Base-by-base conservation (phyloP, 257 asterid genomes). In the Hygrophila difformis region DNA sequence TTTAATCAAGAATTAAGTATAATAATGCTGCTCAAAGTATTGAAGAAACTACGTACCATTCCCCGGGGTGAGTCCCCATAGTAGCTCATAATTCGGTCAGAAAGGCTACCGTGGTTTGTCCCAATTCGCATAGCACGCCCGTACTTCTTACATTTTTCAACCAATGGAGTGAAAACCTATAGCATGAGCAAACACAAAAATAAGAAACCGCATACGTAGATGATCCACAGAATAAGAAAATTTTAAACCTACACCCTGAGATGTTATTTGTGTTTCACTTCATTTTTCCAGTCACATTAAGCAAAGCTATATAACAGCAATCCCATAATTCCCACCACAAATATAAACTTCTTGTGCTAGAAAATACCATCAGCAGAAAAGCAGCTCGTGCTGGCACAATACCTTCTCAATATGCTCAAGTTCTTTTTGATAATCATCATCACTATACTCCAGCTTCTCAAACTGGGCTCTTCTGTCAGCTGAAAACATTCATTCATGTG, bases 381-480 rank as follows among this genome's bases (percentile, higher is more conserved):
- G 29, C 5, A 44, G 23, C 36, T 24, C 17, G 8, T 39, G 13
- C 34, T 33, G 14, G 47, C 21, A 10, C 66, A 58, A n/a, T 26
- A 91, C 97, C 99, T 86, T 60, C 62, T 86, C 99, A 64, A 91
- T 91, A 54, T 86, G 99, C 78, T 82, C 94, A 17, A 91, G 94
- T 71, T 91, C 99, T 61, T 82, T 80, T 61, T 86, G 97, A 73
- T 91, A 91, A 59, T 91, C 99, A 0, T 91, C 99, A 49, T 91
- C 99, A 1, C 93, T 62, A 79, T 91, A 91, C 69, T 91, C 99
- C 52, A 91, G 75, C 65, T 49, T 53, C 77, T 91, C 97, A 42
- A 91, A 91, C 71, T 91, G 99, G 1, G 99, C 99, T 65, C 99
- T 77, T 55, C 99, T 74, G 68, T 91, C 99, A 73, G 99, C 99